These are phyloP conservation scores for Myxozyma nipponensis DNA, from an alignment of 805 yeast genomes.

Conservation along the genomic window DNA sequence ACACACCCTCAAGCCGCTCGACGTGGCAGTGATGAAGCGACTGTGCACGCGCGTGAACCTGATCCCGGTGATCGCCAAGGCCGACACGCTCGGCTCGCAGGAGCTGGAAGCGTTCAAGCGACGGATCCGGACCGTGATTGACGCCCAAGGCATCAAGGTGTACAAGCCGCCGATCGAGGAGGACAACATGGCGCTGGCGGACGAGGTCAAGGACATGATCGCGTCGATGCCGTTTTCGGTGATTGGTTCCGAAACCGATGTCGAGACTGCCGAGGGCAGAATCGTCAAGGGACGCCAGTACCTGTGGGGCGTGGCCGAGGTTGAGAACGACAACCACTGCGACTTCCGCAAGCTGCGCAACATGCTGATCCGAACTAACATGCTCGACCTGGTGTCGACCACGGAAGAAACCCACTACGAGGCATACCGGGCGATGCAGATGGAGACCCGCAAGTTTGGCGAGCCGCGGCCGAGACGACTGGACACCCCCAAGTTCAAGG, in stretches of 20 bases:
- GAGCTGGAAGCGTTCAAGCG: conserved; percentile 56
- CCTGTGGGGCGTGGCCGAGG: conserved; percentile 83
- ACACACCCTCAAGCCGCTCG: conserved; percentile 58
- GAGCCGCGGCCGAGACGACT: conserved; percentile 38
- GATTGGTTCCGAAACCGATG: conserved; percentile 59
- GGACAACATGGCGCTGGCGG: conserved; percentile 36
- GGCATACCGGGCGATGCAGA: conserved; percentile 56
- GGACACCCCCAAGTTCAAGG: conserved; percentile 89
- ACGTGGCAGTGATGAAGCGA: conserved; percentile 68
- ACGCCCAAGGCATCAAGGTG: conserved; percentile 52
- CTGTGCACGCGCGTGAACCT: conserved; percentile 70
- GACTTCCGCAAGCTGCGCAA: conserved; percentile 67
- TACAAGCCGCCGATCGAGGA: conserved; percentile 50
- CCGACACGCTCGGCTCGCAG: conserved; percentile 62
- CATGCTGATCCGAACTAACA: conserved; percentile 60
- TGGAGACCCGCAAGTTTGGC: conserved; percentile 48
- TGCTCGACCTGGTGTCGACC: conserved; percentile 72
- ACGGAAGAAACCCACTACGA: conserved; percentile 73
- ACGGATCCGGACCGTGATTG: conserved; percentile 49
- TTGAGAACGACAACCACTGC: conserved; percentile 71
- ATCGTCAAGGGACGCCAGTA: conserved; percentile 70
- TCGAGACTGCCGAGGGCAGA: conserved; percentile 44
- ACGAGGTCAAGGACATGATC: conserved; percentile 28
- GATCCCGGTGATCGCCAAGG: conserved; percentile 76
- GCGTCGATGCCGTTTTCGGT: conserved; percentile 63